These are phyloP conservation scores for Penicillium pulvis DNA, from an alignment of 495 filamentous ascomycete species.

Conservation along the genomic window DNA sequence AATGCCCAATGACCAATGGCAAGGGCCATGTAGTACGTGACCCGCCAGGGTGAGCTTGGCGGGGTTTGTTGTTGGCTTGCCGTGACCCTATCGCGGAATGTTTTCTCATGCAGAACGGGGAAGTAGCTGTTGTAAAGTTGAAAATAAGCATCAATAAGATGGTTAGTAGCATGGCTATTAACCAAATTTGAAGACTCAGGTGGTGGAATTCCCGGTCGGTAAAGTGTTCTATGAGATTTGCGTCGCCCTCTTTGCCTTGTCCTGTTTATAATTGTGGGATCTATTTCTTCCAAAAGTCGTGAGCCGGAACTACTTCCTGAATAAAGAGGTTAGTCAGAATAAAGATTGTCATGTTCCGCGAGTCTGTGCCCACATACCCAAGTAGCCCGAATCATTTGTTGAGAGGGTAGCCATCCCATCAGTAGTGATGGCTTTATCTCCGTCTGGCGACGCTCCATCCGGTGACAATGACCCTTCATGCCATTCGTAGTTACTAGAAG, in stretches of 20 bases:
- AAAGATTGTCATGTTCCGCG: neutral
- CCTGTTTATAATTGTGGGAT: constrained; percentile 1
- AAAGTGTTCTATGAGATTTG: neutral
- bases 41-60: constrained; percentile 21
- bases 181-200: constrained; percentile 11
- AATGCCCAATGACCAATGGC: constrained; percentile 28
- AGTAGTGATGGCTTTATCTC: constrained; percentile 5
- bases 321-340: neutral
- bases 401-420: constrained; percentile 32
- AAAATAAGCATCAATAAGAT: constrained; percentile 31
- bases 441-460: neutral
- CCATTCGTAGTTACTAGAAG: constrained; percentile 23
- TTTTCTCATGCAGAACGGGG: constrained; percentile 27
- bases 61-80: constrained; percentile 14
- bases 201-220: neutral
- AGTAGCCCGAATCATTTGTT: constrained; percentile 22
- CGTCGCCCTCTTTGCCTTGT: constrained; percentile 3
- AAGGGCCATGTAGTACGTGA: constrained; percentile 26
- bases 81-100: constrained; percentile 22
- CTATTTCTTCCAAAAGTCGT: constrained; percentile 12
- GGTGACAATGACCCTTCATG: constrained; percentile 22
- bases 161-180: neutral
- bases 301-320: constrained; percentile 27
- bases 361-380: constrained; percentile 17
- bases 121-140: constrained; percentile 22